Evolutionary conservation across 768 basidiomycete genomes (phyloP).

Genomic region (Pholiota molesta): DNA sequence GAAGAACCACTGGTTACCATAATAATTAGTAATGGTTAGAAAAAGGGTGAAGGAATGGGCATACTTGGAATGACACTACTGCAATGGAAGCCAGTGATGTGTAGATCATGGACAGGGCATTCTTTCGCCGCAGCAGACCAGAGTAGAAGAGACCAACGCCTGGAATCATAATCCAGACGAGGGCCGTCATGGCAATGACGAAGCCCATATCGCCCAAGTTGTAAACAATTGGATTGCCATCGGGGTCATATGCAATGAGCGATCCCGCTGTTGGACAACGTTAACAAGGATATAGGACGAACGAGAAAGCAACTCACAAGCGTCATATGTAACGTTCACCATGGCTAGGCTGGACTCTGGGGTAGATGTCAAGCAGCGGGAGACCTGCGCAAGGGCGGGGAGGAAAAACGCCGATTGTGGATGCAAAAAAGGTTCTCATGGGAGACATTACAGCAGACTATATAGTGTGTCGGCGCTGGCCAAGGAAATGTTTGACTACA

Average conservation of each 20-base stretch:
- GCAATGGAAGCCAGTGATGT: slow-evolving; percentile 77
- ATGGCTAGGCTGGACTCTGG: slow-evolving; percentile 18
- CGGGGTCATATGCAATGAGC: slow-evolving; percentile 32
- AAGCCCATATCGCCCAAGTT: slow-evolving; percentile 55
- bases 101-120: slow-evolving; percentile 90
- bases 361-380: background rate
- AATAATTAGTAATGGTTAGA: slow-evolving; percentile 1
- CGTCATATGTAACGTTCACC: slow-evolving; percentile 32
- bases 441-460: slow-evolving; percentile 7
- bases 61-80: slow-evolving; percentile 83
- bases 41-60: slow-evolving; percentile 18
- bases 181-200: slow-evolving; percentile 72
- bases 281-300: background rate
- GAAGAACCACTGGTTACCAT: slow-evolving; percentile 82
- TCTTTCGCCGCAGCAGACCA: slow-evolving; percentile 89
- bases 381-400: background rate
- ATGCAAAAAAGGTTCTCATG: background rate
- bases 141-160: slow-evolving; percentile 91
- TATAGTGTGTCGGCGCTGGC: slow-evolving; percentile 2
- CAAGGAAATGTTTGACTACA: slow-evolving; percentile 12
- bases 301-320: slow-evolving; percentile 20
- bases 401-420: background rate
- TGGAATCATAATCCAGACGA: slow-evolving; percentile 86
- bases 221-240: slow-evolving; percentile 39
- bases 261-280: slow-evolving; percentile 35